Base-by-base conservation (phyloP, 345 rosid genomes). In the Erysimum cheiranthoides region DNA sequence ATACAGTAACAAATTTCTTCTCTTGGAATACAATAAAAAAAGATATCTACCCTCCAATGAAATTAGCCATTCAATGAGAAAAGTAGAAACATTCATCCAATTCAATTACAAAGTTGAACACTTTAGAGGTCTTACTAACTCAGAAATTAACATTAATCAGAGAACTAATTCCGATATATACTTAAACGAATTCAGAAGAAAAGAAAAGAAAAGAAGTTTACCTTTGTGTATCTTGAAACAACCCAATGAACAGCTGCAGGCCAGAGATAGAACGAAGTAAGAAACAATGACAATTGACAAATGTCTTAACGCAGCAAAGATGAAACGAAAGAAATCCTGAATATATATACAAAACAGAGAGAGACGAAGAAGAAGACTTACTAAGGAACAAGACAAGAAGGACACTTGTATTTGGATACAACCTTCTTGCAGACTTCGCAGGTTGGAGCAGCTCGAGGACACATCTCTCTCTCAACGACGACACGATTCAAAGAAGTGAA, bases 401-500 rank as follows among this genome's bases (percentile, higher is more conserved):
- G 93, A 75, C 93, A 92, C 84, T 88, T 92, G 86, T 89, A 92
- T 61, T 87, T 89, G 27, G 94, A 90, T 43, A 60, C 82, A 45
- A 86, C 86, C 25, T 81, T 83, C 18, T 82, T 78, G 81, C 96
- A 90, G 34, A 89, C 80, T 81, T 76, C 76, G 78, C 94, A 89
- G 34, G 72, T 80, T 39, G 38, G 83, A 71, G 81, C 34, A 32
- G 73, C 63, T 69, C 74, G 79, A 30, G 79, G 79, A 70, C 77
- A 49, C 82, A 79, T 79, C 9, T 45, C 6, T 46, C 51, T 74
- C 68, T 59, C 9, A 34, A 21, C 51, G 32, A 47, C 36, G 39
- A 14, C 47, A 18, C 25, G 49, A 52, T 14, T 60, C 69, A 42
- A 38, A 10, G 21, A 17, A 31, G 18, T 21, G 10, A 4, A 57